Evolutionary conservation across 2,329 filamentous ascomycete genomes (phyloP), one percentile per base, ranked within the genome.

Genomic region (Xylaria sp.): DNA sequence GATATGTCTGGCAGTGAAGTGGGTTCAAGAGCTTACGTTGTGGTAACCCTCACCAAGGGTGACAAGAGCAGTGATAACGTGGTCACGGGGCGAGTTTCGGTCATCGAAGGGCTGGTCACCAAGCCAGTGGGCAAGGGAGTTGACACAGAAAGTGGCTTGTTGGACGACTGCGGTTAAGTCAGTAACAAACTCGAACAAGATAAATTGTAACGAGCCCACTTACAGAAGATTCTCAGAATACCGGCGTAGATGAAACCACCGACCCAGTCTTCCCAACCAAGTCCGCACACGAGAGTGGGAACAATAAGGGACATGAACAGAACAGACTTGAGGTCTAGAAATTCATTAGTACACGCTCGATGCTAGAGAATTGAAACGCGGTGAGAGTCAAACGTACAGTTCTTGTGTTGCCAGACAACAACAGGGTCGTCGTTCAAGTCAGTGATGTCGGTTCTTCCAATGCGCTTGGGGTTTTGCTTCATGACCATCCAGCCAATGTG

Each of bases 21-120:
- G 30, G n/a, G 18, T 48, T 4, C 34, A 23, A 30, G 30, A 52
- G 30, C 61, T 61, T 59, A 63, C 61, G 78, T 88, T 89, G 78
- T 88, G 85, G 76, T 88, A 89, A 16, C 86, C 86, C 73, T 89
- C 85, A 37, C 85, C 85, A 46, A 89, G 81, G 19, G 86, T 89
- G 61, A 86, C 79, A 4, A 88, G 74, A 51, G 85, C 86, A 37
- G 85, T 88, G 71, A 89, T 79, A 68, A 87, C 79, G 72, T 89
- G 85, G 70, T 88, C 85, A 67, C 86, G 82, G 55, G 85, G 85
- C 49, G 83, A 86, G 79, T 88, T 87, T 72, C 84, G 83, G 78
- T 89, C 85, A 64, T 88, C 85, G 70, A 88, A 89, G 53, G 86
- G 86, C 75, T 88, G 85, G 66, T 88, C 85, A 35, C 79, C 79